Evolutionary conservation across 2,329 filamentous ascomycete genomes (phyloP).

Genomic region (Leptographium radiaticola): DNA sequence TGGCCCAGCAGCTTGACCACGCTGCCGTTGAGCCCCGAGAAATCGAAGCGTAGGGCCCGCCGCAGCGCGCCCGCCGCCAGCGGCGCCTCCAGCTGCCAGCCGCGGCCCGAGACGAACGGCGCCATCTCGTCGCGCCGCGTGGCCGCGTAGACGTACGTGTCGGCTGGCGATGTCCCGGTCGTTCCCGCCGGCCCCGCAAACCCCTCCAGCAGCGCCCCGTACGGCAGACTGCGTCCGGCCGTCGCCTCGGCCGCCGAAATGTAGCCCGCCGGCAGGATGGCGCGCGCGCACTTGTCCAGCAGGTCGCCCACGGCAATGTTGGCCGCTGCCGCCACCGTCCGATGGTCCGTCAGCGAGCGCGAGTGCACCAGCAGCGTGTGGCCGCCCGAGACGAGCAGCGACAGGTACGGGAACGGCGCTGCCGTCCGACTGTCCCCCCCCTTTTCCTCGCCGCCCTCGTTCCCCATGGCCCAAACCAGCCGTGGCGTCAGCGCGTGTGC

Average conservation of each 20-base stretch:
- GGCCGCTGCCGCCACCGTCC: conserved; percentile 56
- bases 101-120: conserved; percentile 23
- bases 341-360: conserved; percentile 51
- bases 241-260: conserved; percentile 27
- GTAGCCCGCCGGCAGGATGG: conserved; percentile 51
- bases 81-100: conserved; percentile 58
- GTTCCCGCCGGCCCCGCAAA: conserved; percentile 34
- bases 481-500: conserved; percentile 84
- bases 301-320: conserved; percentile 85
- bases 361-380: conserved; percentile 82
- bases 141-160: conserved; percentile 44
- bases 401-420: conserved; percentile 67
- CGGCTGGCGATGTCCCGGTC: conserved; percentile 9
- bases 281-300: conserved; percentile 74
- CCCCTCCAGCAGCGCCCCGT: conserved; percentile 69
- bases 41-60: conserved; percentile 54
- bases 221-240: conserved; percentile 51
- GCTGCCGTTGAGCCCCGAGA: conserved; percentile 48
- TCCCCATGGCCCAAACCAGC: conserved; percentile 44
- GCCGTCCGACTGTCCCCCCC: background rate
- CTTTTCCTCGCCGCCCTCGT: conserved; percentile 1
- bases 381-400: conserved; percentile 79
- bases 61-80: conserved; percentile 32
- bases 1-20: conserved; percentile 28
- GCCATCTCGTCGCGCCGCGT: conserved; percentile 45